phyloP scores from a whole-genome alignment of 1,284 basidiomycete genomes.

The Ceratobasidium sp. region DNA sequence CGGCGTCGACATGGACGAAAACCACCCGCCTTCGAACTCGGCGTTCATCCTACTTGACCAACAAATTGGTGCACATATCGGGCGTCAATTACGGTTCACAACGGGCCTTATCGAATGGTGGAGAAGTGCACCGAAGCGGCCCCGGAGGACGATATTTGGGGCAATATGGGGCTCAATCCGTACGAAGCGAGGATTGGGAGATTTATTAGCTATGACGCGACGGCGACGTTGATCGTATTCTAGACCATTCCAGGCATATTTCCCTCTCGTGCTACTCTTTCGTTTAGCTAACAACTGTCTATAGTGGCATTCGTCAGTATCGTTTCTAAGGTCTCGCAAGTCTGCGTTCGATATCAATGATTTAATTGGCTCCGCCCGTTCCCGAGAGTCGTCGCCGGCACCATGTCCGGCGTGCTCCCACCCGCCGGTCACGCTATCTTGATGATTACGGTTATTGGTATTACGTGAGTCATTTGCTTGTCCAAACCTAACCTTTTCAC shows the following conservation, averaged over 20 bases:
- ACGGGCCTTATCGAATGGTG: slow-evolving; percentile 70
- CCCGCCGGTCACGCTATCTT: slow-evolving; percentile 70
- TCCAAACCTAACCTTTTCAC: too few species aligned
- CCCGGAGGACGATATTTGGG: slow-evolving; percentile 80
- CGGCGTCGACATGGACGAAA: slow-evolving; percentile 64
- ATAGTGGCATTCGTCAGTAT: slow-evolving; percentile 68
- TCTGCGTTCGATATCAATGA: slow-evolving; percentile 67
- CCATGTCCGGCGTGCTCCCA: slow-evolving; percentile 76
- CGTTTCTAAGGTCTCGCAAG: slow-evolving; percentile 63
- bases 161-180: slow-evolving; percentile 80
- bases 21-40: slow-evolving; percentile 74
- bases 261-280: not conserved
- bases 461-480: slow-evolving; percentile 22
- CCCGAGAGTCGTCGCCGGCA: slow-evolving; percentile 74
- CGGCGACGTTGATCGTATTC: slow-evolving; percentile 72
- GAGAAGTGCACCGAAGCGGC: slow-evolving; percentile 76
- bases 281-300: slow-evolving; percentile 53
- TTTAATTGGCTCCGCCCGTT: slow-evolving; percentile 73
- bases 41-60: slow-evolving; percentile 85
- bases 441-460: slow-evolving; percentile 52
- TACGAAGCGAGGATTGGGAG: slow-evolving; percentile 82
- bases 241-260: slow-evolving; percentile 78
- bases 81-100: slow-evolving; percentile 71
- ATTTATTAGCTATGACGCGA: slow-evolving; percentile 64
- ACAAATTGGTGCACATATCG: slow-evolving; percentile 82